phyloP scores from a whole-genome alignment of 2,329 filamentous ascomycete genomes.

The Didymella pinodella region DNA sequence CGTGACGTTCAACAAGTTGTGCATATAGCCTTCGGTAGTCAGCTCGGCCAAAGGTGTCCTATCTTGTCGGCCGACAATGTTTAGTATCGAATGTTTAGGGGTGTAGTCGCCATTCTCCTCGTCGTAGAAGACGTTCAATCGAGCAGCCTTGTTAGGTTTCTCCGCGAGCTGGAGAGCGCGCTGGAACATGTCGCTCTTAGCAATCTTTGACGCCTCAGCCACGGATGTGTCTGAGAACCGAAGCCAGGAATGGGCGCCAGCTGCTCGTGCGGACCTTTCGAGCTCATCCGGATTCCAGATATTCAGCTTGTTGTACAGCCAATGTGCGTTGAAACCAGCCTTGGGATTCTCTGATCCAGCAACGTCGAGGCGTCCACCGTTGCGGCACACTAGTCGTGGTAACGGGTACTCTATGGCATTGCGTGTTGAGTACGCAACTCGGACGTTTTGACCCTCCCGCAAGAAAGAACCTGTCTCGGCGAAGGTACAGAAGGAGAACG shows the following conservation, averaged over 20 bases:
- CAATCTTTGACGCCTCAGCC: slow-evolving; percentile 73
- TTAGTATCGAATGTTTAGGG: slow-evolving; percentile 80
- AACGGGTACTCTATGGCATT: slow-evolving; percentile 85
- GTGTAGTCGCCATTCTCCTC: slow-evolving; percentile 70
- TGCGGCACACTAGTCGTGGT: slow-evolving; percentile 82
- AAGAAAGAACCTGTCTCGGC: slow-evolving; percentile 96
- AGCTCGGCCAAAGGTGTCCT: slow-evolving; percentile 72
- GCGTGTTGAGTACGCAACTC: slow-evolving; percentile 86
- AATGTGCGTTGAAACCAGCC: slow-evolving; percentile 82
- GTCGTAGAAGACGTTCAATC: slow-evolving; percentile 73
- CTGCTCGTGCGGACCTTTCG: slow-evolving; percentile 65
- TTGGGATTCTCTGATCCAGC: slow-evolving; percentile 74
- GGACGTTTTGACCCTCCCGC: slow-evolving; percentile 81
- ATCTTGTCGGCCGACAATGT: slow-evolving; percentile 76
- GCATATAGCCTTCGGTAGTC: slow-evolving; percentile 75
- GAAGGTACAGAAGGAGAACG: slow-evolving; percentile 83
- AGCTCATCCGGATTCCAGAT: slow-evolving; percentile 87
- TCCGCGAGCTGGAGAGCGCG: slow-evolving; percentile 70
- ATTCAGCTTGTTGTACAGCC: slow-evolving; percentile 83
- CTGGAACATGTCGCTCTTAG: slow-evolving; percentile 74
- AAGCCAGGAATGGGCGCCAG: slow-evolving; percentile 84
- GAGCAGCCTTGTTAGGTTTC: slow-evolving; percentile 66
- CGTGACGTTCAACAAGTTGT: slow-evolving; percentile 80
- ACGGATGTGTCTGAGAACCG: slow-evolving; percentile 82
- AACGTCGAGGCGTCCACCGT: slow-evolving; percentile 77